Percentiles rank a stretch among this genome's conserved stretches.
Evolutionary conservation across 768 basidiomycete genomes (phyloP).

Genomic region (Termitomyces eurrhizus): DNA sequence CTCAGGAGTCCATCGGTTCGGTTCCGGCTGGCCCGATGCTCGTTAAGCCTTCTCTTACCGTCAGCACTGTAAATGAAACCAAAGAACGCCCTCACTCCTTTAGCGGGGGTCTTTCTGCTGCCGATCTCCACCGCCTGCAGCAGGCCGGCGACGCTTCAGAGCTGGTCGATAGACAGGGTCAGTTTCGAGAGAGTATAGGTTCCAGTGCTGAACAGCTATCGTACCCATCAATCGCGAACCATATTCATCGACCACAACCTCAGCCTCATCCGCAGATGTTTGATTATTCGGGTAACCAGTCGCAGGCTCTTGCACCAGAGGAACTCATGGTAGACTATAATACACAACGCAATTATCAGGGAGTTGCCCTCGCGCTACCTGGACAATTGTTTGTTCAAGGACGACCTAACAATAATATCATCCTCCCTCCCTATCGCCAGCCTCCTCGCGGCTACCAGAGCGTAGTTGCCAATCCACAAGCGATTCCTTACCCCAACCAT

Average conservation of each 20-base stretch:
- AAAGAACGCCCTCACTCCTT: slow-evolving; percentile 82
- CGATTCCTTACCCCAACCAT: slow-evolving; percentile 51
- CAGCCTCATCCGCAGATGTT: slow-evolving; percentile 44
- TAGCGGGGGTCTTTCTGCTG: slow-evolving; percentile 70
- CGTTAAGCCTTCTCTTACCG: slow-evolving; percentile 51
- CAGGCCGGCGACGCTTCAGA: slow-evolving; percentile 52
- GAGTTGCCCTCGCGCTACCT: slow-evolving; percentile 23
- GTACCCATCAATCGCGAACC: slow-evolving; percentile 66
- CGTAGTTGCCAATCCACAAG: slow-evolving; percentile 48
- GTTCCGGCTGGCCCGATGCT: slow-evolving; percentile 55
- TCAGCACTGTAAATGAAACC: slow-evolving; percentile 47
- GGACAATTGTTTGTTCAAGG: slow-evolving; percentile 46
- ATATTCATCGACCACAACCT: slow-evolving; percentile 51
- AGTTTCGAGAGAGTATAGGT: slow-evolving; percentile 42
- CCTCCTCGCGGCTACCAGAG: slow-evolving; percentile 53
- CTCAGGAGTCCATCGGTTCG: slow-evolving; percentile 52
- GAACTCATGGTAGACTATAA: slow-evolving; percentile 55
- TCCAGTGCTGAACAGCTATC: slow-evolving; percentile 41
- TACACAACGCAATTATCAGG: slow-evolving; percentile 49
- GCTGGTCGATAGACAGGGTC: slow-evolving; percentile 37
- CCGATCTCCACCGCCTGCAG: slow-evolving; percentile 73
- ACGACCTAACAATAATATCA: slow-evolving; percentile 46
- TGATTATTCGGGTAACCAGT: slow-evolving; percentile 40
- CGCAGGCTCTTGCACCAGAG: slow-evolving; percentile 32
- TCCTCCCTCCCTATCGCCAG: slow-evolving; percentile 56